Percentiles rank a stretch among this genome's conserved stretches.
These are phyloP conservation scores for Candida mesenterica DNA, from an alignment of 1,139 yeast species.

Conservation along the genomic window DNA sequence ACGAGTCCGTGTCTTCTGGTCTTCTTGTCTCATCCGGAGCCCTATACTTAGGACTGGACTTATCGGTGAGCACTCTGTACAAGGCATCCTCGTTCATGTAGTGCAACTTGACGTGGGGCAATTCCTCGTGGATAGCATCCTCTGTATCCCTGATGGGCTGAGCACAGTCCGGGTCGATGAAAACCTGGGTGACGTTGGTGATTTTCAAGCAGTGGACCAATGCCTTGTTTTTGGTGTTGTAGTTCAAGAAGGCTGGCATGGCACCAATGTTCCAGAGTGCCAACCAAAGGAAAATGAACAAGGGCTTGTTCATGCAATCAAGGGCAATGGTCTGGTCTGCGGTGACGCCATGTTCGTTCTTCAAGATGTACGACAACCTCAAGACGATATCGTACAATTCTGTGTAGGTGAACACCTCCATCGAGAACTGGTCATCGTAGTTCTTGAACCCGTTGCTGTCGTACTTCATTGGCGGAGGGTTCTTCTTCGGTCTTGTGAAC, in stretches of 20 bases:
- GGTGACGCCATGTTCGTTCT: constrained; percentile 60
- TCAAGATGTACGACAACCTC: constrained; percentile 63
- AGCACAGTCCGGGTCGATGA: constrained; percentile 73
- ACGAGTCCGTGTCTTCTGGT: constrained; percentile 53
- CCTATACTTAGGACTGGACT: constrained; percentile 50
- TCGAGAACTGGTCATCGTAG: constrained; percentile 53
- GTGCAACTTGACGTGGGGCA: constrained; percentile 44
- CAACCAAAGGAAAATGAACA: constrained; percentile 77
- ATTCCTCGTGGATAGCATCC: constrained; percentile 40
- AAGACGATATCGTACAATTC: constrained; percentile 67
- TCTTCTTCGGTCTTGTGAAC: constrained; percentile 56
- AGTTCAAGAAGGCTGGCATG: constrained; percentile 81
- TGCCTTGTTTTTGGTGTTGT: constrained; percentile 71
- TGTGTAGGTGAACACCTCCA: constrained; percentile 66
- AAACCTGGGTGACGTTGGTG: constrained; percentile 61
- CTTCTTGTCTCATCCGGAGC: constrained; percentile 58
- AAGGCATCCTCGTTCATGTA: constrained; percentile 56
- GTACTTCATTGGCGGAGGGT: constrained; percentile 27
- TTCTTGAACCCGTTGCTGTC: constrained; percentile 35
- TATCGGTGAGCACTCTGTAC: constrained; percentile 41
- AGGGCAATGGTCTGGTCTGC: constrained; percentile 72
- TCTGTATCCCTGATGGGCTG: constrained; percentile 55
- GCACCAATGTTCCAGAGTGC: constrained; percentile 94
- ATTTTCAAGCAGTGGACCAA: constrained; percentile 78
- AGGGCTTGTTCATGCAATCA: constrained; percentile 79